A percentile compares a stretch with the other conserved stretches of the same genome.
Evolutionary conservation across 768 basidiomycete species (phyloP).

Genomic region (Psilocybe tampanensis): DNA sequence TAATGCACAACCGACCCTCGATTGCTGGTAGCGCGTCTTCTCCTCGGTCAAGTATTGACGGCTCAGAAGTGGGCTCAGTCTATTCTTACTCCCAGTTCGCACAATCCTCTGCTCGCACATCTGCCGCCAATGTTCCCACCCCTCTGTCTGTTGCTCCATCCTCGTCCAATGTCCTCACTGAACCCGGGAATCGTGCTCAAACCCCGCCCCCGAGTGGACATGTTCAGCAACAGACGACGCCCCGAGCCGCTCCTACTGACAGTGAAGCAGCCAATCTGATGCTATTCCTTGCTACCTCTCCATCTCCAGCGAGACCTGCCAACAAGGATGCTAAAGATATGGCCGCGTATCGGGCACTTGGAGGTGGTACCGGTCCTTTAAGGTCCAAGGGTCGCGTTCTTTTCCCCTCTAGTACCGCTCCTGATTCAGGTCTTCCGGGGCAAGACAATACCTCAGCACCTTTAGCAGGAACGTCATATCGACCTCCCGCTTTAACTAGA

Average conservation of each 20-base stretch:
- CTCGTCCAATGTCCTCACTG: constrained; percentile 30
- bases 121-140: constrained; percentile 28
- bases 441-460: constrained; percentile 19
- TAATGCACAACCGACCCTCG: constrained; percentile 64
- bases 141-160: constrained; percentile 45
- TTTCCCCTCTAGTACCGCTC: constrained; percentile 49
- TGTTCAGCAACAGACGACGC: constrained; percentile 37
- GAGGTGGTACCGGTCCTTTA: constrained; percentile 43
- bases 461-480: constrained; percentile 21
- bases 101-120: constrained; percentile 66
- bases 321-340: constrained; percentile 57
- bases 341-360: constrained; percentile 58
- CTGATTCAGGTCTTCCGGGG: constrained; percentile 23
- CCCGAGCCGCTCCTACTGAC: constrained; percentile 62
- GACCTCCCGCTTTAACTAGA: constrained; percentile 26
- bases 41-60: constrained; percentile 73
- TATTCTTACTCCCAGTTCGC: constrained; percentile 66
- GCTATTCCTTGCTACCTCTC: constrained; percentile 83
- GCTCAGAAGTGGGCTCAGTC: constrained; percentile 64
- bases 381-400: constrained; percentile 71
- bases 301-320: constrained; percentile 70
- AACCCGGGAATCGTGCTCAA: constrained; percentile 34
- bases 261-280: constrained; percentile 87
- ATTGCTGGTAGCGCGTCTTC: constrained; percentile 63
- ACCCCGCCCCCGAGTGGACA: constrained; percentile 40